These are phyloP conservation scores for Digitaria exilis DNA, from an alignment of 202 grass and related monocot genomes.

Conservation along the genomic window DNA sequence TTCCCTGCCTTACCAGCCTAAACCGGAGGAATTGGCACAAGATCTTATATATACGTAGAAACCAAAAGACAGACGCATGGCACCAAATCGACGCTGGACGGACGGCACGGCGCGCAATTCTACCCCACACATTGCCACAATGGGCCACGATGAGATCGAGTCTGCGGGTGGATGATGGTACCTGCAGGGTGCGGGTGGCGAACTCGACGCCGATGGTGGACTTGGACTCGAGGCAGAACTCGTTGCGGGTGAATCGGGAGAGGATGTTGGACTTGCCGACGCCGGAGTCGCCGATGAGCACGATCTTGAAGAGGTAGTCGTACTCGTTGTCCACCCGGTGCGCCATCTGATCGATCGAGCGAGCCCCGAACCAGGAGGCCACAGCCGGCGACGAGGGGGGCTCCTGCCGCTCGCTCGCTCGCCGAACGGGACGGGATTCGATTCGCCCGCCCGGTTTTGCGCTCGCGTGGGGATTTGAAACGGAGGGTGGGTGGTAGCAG, in stretches of 20 bases:
- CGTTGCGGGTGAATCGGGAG: slow-evolving; percentile 86
- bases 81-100: not conserved
- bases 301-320: slow-evolving; percentile 97
- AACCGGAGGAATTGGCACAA: not conserved
- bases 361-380: not conserved
- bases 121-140: not conserved
- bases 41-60: not conserved
- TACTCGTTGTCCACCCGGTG: slow-evolving; percentile 77
- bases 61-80: not conserved
- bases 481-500: slow-evolving; percentile 35
- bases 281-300: slow-evolving; percentile 92
- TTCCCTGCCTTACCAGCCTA: not conserved
- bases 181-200: slow-evolving; percentile 67
- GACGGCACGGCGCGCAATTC: not conserved
- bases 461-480: slow-evolving; percentile 28
- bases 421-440: slow-evolving; percentile 12
- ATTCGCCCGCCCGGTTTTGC: not conserved
- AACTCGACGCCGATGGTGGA: slow-evolving; percentile 97
- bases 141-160: not conserved
- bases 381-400: not conserved
- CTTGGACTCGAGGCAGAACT: slow-evolving; percentile 95
- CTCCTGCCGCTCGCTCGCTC: not conserved
- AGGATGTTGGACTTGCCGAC: slow-evolving; percentile 98
- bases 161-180: not conserved
- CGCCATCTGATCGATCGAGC: slow-evolving; percentile 4